Evolutionary conservation across 2,329 filamentous ascomycete species (phyloP).

Genomic region (Aspergillus jensenii): DNA sequence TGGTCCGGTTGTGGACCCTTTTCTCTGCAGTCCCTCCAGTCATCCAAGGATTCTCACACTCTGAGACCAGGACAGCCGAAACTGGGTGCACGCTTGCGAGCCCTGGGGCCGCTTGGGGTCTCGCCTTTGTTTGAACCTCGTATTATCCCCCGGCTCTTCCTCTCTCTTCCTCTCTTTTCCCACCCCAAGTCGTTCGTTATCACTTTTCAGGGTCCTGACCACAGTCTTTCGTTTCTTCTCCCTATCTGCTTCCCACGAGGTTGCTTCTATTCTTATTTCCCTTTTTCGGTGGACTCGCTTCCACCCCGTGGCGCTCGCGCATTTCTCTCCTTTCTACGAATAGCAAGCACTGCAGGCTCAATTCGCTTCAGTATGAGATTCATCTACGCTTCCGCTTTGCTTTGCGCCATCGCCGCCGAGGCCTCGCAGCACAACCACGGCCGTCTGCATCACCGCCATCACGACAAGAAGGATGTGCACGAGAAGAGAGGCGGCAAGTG

Average conservation of each 20-base stretch:
- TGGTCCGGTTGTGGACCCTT: constrained; percentile 5
- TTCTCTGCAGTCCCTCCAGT: not conserved
- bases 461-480: constrained; percentile 25
- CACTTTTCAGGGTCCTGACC: constrained; percentile 24
- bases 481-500: constrained; percentile 60
- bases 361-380: constrained; percentile 33
- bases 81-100: not conserved
- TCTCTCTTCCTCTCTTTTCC: constrained; percentile 12
- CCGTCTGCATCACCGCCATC: constrained; percentile 20
- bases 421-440: constrained; percentile 31
- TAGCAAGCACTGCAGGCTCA: constrained; percentile 1
- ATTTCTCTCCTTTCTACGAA: constrained; percentile 1
- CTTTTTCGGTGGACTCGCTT: constrained; percentile 5
- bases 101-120: constrained; percentile 1
- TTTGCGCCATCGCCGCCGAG: constrained; percentile 38
- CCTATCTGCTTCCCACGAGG: not conserved
- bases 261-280: not conserved
- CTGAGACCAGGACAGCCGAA: too few species aligned
- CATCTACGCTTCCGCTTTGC: constrained; percentile 32
- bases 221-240: constrained; percentile 21
- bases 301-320: constrained; percentile 1
- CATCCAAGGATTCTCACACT: too few species aligned
- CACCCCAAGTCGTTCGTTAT: constrained; percentile 27
- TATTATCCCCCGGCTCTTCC: not conserved
- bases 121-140: constrained; percentile 8